Evolutionary conservation across 2,329 filamentous ascomycete genomes (phyloP).

Genomic region (Cladobotryum mycophilum): DNA sequence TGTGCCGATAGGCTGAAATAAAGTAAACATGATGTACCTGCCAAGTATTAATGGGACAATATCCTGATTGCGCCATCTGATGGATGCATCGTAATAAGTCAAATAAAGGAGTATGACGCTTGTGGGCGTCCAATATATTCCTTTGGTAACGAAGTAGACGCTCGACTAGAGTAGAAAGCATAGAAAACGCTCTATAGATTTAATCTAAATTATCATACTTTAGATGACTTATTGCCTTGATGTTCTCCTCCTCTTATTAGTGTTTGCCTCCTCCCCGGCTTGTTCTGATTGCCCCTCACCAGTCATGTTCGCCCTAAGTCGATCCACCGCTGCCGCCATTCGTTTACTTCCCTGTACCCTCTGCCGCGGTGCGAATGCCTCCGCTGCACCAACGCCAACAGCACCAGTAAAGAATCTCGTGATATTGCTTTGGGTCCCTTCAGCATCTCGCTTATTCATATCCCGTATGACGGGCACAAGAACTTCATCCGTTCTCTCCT

Average conservation of each 20-base stretch:
- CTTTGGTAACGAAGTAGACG: no score
- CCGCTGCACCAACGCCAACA: slow-evolving; percentile 60
- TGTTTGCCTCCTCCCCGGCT: slow-evolving; percentile 1
- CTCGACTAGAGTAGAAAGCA: no score
- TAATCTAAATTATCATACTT: no score
- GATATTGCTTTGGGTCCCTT: slow-evolving; percentile 94
- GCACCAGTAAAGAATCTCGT: slow-evolving; percentile 81
- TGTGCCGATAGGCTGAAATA: no score
- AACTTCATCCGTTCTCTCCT: slow-evolving; percentile 90
- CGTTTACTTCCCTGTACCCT: slow-evolving; percentile 60
- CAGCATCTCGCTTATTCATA: slow-evolving; percentile 81
- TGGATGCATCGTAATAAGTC: no score
- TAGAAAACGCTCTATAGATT: no score
- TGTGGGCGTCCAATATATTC: no score
- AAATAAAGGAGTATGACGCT: no score
- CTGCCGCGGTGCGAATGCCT: slow-evolving; percentile 65
- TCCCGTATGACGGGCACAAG: slow-evolving; percentile 91
- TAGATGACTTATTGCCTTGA: no score
- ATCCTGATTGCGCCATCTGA: no score
- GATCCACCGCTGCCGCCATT: slow-evolving; percentile 69
- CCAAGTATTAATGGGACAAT: no score
- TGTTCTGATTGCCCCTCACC: slow-evolving; percentile 8
- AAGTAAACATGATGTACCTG: no score
- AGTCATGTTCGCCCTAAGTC: slow-evolving; percentile 43
- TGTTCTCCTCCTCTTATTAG: slow-evolving; percentile 14